Percentiles rank a stretch among this genome's conserved stretches.
Conservation (phyloP, 345 rosid genomes). For the Stellera chamaejasme region DNA sequence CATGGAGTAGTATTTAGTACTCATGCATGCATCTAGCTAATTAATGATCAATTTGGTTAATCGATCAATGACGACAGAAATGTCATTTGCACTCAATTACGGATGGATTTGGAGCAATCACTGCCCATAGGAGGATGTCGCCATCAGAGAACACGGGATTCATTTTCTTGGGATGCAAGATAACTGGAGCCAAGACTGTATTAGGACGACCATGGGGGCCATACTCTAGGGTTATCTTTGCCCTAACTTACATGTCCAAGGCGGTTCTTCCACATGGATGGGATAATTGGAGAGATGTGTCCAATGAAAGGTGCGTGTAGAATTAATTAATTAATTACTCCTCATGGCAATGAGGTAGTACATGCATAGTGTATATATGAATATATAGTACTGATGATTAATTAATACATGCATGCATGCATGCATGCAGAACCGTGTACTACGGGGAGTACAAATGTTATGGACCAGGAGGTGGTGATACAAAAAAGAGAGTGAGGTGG, state of each 20-base stretch:
- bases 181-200: background rate
- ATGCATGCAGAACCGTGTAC: no score
- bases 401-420: no score
- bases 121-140: background rate
- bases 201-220: background rate
- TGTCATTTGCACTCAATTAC: background rate
- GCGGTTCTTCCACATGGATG: background rate
- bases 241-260: conserved; percentile 1
- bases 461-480: no score
- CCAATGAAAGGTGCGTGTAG: background rate
- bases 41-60: background rate
- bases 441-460: no score
- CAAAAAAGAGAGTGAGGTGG: no score
- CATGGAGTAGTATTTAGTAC: no score
- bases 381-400: no score
- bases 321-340: no score
- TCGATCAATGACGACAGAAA: background rate
- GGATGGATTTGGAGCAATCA: background rate
- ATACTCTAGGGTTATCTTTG: background rate
- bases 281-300: background rate
- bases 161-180: conserved; percentile 3
- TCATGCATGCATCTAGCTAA: no score
- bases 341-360: no score
- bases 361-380: no score
- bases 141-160: background rate